Conservation (phyloP, 1,284 basidiomycete species). For the Pseudozyma sp. region DNA sequence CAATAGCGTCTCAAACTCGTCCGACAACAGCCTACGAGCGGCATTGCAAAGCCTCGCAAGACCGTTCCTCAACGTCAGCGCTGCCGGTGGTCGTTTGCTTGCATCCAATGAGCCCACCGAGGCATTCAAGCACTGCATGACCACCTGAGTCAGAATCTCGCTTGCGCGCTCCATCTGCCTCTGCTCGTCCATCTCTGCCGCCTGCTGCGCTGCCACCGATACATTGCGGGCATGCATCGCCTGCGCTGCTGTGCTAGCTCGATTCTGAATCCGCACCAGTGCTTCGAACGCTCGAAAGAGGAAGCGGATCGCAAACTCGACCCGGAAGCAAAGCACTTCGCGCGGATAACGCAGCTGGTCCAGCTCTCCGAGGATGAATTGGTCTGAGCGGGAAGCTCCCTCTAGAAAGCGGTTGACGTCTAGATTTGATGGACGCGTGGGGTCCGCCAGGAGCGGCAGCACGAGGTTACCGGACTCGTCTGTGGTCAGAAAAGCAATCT, state of each 20-base stretch:
- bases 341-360: conserved; percentile 22
- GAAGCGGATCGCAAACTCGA: conserved; percentile 40
- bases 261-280: conserved; percentile 31
- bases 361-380: conserved; percentile 28
- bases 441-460: conserved; percentile 22
- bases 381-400: conserved; percentile 29
- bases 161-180: conserved; percentile 31
- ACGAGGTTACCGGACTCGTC: conserved; percentile 12
- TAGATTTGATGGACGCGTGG: background rate
- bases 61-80: conserved; percentile 29
- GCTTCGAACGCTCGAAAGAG: conserved; percentile 33
- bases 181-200: conserved; percentile 44
- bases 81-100: conserved; percentile 11
- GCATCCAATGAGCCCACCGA: conserved; percentile 28
- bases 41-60: conserved; percentile 40
- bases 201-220: conserved; percentile 18
- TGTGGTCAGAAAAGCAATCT: conserved; percentile 31
- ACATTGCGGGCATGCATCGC: conserved; percentile 27
- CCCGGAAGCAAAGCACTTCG: conserved; percentile 34
- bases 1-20: conserved; percentile 45
- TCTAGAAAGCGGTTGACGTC: conserved; percentile 21
- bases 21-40: conserved; percentile 28
- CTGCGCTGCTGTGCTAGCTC: conserved; percentile 32
- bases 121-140: conserved; percentile 42
- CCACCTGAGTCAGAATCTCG: conserved; percentile 45